A percentile compares a stretch with the other conserved stretches of the same genome.
These are phyloP conservation scores for Beauveria australis DNA, from an alignment of 2,329 filamentous ascomycete genomes.

Conservation along the genomic window DNA sequence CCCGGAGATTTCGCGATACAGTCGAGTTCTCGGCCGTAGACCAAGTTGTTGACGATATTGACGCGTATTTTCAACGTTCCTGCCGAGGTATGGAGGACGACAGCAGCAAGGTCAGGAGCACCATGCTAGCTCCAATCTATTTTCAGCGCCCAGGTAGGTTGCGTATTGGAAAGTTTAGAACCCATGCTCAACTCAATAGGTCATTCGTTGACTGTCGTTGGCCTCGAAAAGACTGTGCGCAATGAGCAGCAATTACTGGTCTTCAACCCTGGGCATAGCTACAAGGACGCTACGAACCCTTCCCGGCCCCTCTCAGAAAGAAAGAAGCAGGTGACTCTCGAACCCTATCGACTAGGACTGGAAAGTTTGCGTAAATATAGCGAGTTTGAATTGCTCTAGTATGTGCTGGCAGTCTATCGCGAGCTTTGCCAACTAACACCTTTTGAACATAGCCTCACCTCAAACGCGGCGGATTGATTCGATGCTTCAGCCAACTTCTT, in stretches of 20 bases:
- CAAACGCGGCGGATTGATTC: background rate
- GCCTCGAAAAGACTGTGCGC: conserved; percentile 61
- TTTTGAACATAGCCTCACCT: background rate
- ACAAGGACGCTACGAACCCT: conserved; percentile 40
- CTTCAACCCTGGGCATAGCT: conserved; percentile 79
- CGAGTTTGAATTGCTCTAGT: conserved; percentile 76
- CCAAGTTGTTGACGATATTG: conserved; percentile 58
- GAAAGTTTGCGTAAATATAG: conserved; percentile 61
- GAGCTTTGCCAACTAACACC: background rate
- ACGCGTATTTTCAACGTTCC: conserved; percentile 56
- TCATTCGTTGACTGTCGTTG: conserved; percentile 85
- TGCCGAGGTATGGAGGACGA: conserved; percentile 31
- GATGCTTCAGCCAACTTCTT: background rate
- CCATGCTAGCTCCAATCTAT: conserved; percentile 74
- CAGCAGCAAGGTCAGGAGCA: conserved; percentile 47
- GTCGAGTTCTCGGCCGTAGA: conserved; percentile 26
- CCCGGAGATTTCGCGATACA: background rate
- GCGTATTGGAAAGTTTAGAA: background rate
- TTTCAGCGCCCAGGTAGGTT: conserved; percentile 67
- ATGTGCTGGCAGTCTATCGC: conserved; percentile 21
- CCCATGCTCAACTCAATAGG: conserved; percentile 34
- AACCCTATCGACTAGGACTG: conserved; percentile 63
- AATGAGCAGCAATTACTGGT: conserved; percentile 66
- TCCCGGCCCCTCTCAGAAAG: background rate
- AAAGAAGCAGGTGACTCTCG: conserved; percentile 37